A percentile compares a stretch with the other conserved stretches of the same genome.
Evolutionary conservation across 306 rosid species (phyloP).

Genomic region (Pyrus bretschneideri): DNA sequence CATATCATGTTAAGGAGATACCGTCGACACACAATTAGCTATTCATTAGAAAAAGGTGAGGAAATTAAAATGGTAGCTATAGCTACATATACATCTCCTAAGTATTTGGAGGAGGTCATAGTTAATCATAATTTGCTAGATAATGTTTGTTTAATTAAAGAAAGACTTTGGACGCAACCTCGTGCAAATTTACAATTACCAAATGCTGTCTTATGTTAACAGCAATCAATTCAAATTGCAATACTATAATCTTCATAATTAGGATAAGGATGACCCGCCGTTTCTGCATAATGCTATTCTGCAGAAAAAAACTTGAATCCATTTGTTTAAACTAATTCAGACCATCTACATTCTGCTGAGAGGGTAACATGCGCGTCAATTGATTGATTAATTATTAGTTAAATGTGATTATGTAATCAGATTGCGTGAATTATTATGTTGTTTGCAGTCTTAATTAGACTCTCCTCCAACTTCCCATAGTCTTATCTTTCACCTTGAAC

Average conservation of each 20-base stretch:
- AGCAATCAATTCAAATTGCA: neutral
- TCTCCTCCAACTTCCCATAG: neutral
- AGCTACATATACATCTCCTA: neutral
- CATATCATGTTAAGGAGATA: neutral
- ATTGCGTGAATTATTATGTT: neutral
- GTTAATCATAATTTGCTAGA: neutral
- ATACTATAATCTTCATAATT: neutral
- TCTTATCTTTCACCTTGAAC: too few species aligned
- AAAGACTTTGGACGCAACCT: conserved; percentile 10
- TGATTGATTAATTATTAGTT: neutral
- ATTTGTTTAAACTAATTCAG: neutral
- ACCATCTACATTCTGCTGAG: neutral
- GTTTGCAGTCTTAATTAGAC: neutral
- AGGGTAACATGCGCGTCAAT: neutral
- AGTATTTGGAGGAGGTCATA: neutral
- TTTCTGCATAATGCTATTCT: conserved; percentile 1
- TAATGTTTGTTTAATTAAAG: neutral
- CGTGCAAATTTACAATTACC: conserved; percentile 4
- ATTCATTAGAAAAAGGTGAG: neutral
- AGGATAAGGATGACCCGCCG: conserved; percentile 1
- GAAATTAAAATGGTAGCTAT: neutral
- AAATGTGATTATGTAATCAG: neutral
- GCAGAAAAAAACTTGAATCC: neutral
- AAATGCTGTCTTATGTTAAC: neutral
- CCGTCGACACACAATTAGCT: neutral